Conservation (phyloP, 2,329 filamentous ascomycete species). For the Penicillium digitatum region DNA sequence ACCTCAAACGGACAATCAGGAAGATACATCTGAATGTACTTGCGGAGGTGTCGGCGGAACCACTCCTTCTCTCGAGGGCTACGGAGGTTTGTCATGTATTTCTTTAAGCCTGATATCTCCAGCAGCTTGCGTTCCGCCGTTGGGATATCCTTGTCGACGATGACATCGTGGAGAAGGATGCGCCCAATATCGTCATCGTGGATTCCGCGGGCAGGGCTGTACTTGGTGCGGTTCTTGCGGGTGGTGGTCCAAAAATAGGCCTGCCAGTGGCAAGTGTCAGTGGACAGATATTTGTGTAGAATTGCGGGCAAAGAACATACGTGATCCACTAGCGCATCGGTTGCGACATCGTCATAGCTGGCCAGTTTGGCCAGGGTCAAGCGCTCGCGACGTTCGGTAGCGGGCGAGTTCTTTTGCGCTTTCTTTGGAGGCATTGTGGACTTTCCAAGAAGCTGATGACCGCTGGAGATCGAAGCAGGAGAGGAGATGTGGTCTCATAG, state of each 20-base stretch:
- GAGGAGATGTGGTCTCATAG: constrained; percentile 8
- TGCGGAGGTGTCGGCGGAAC: constrained; percentile 78
- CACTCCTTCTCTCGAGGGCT: constrained; percentile 79
- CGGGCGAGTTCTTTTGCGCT: constrained; percentile 27
- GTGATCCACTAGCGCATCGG: constrained; percentile 91
- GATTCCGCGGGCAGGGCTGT: constrained; percentile 77
- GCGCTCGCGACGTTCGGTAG: constrained; percentile 55
- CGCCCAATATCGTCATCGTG: constrained; percentile 60
- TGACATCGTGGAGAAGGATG: constrained; percentile 61
- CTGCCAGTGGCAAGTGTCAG: constrained; percentile 47
- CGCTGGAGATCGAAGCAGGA: neutral
- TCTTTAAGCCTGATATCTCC: constrained; percentile 66
- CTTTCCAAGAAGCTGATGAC: constrained; percentile 2
- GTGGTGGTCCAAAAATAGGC: constrained; percentile 95
- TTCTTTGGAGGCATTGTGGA: constrained; percentile 38
- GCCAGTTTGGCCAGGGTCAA: constrained; percentile 84
- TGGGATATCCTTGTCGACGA: constrained; percentile 68
- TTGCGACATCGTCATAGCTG: constrained; percentile 91
- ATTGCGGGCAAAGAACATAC: constrained; percentile 53
- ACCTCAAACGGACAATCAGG: constrained; percentile 95
- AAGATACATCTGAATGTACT: constrained; percentile 89
- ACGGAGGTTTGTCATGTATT: constrained; percentile 64
- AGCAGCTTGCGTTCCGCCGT: constrained; percentile 70
- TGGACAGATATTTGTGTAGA: neutral
- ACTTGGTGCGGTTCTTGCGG: constrained; percentile 86